A percentile compares a stretch with the other conserved stretches of the same genome.
Evolutionary conservation across 495 filamentous ascomycete genomes (phyloP).

Genomic region (Rhizodiscina lignyota): DNA sequence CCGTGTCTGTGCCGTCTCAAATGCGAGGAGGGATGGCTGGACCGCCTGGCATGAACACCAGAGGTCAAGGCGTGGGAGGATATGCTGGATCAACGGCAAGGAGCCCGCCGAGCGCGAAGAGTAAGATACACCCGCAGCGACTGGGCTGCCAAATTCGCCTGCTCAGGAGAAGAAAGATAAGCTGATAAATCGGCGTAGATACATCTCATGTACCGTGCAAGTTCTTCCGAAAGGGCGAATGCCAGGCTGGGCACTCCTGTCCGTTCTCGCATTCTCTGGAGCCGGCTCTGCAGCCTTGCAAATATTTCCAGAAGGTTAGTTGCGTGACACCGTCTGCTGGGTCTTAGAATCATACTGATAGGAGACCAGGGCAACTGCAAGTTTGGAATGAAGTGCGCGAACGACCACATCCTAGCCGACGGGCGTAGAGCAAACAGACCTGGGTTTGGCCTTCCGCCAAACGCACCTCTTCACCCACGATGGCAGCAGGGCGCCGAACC

Average conservation of each 20-base stretch:
- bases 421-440: conserved; percentile 73
- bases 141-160: too few relatives aligned
- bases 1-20: too few relatives aligned
- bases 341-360: conserved; percentile 3
- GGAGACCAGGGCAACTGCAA: conserved; percentile 82
- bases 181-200: too few relatives aligned
- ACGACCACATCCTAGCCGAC: conserved; percentile 87
- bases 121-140: too few relatives aligned
- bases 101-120: too few relatives aligned
- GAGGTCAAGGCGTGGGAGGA: too few relatives aligned
- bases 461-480: conserved; percentile 36
- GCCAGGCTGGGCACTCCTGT: conserved; percentile 89
- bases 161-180: too few relatives aligned
- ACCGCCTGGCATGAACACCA: too few relatives aligned
- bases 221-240: conserved; percentile 92
- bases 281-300: conserved; percentile 68
- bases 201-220: conserved; percentile 98
- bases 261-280: conserved; percentile 89
- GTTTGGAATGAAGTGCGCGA: conserved; percentile 92
- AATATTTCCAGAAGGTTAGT: conserved; percentile 92
- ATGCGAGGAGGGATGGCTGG: too few relatives aligned
- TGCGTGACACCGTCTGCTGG: not conserved
- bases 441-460: conserved; percentile 34
- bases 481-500: not conserved
- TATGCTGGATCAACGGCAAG: too few relatives aligned